Evolutionary conservation across 2,329 filamentous ascomycete genomes (phyloP).

Genomic region (Alternaria brassicae): DNA sequence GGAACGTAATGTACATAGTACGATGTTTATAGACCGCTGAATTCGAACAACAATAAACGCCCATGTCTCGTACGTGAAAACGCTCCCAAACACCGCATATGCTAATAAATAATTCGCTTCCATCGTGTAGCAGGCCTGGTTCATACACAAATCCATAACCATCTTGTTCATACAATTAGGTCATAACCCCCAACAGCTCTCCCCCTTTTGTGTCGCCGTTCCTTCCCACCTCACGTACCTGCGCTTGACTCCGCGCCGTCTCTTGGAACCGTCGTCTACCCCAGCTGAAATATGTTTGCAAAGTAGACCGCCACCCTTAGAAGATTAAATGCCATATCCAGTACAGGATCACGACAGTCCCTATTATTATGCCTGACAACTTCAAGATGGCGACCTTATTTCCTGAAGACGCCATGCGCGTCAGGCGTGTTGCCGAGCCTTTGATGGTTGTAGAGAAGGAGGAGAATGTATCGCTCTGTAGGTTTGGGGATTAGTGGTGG

Average conservation of each 20-base stretch:
- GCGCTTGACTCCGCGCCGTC: too few species aligned
- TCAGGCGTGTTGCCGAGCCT: slow-evolving; percentile 81
- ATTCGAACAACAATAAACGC: slow-evolving; percentile 1
- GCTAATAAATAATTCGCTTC: not conserved
- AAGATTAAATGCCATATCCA: slow-evolving; percentile 61
- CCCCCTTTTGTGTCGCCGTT: not conserved
- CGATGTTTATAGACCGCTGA: slow-evolving; percentile 9
- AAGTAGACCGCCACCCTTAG: not conserved
- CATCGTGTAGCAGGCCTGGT: not conserved
- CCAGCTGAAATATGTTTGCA: not conserved
- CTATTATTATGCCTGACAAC: slow-evolving; percentile 82
- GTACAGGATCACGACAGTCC: slow-evolving; percentile 74
- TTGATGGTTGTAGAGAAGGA: slow-evolving; percentile 83
- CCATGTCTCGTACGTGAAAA: not conserved
- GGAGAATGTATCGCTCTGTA: slow-evolving; percentile 88
- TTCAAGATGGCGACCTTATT: slow-evolving; percentile 93
- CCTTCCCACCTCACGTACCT: not conserved
- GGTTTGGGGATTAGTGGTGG: not conserved
- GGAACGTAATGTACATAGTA: slow-evolving; percentile 9
- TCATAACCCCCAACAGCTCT: not conserved
- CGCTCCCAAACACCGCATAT: slow-evolving; percentile 3
- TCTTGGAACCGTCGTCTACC: not conserved
- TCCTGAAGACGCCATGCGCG: slow-evolving; percentile 87
- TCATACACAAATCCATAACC: not conserved
- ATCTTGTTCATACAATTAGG: not conserved